These are phyloP conservation scores for Actinomortierella ambigua DNA, from an alignment of 371 early-diverging fungal genomes.

Conservation along the genomic window DNA sequence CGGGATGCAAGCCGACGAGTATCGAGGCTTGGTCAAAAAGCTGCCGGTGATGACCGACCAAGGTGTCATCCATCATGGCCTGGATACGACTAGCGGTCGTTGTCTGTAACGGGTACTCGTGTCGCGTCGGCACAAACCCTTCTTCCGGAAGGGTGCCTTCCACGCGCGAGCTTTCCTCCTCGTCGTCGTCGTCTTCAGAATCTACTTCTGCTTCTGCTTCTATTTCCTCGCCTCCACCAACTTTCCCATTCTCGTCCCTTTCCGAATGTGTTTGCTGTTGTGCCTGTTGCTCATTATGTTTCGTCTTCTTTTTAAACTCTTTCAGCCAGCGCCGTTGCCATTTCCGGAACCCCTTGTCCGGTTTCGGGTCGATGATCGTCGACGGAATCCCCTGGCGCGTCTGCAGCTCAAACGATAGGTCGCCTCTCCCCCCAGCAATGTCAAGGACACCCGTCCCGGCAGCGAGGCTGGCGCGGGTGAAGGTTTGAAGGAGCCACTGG, in stretches of 20 bases:
- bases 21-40: constrained; percentile 43
- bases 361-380: constrained; percentile 57
- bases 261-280: constrained; percentile 12
- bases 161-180: constrained; percentile 18
- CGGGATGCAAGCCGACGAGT: constrained; percentile 62
- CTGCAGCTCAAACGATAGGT: constrained; percentile 56
- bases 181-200: constrained; percentile 7
- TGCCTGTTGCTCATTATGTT: constrained; percentile 7
- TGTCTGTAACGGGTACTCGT: constrained; percentile 41
- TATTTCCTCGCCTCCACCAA: background rate
- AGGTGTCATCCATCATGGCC: constrained; percentile 49
- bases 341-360: constrained; percentile 50
- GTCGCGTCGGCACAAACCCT: constrained; percentile 28
- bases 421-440: constrained; percentile 67
- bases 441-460: constrained; percentile 51
- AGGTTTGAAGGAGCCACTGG: constrained; percentile 55
- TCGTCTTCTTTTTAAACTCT: constrained; percentile 24
- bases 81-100: constrained; percentile 48
- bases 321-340: constrained; percentile 54
- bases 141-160: constrained; percentile 2
- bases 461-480: constrained; percentile 30
- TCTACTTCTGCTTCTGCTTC: too few relatives aligned
- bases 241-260: constrained; percentile 17
- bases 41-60: constrained; percentile 43
- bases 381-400: constrained; percentile 54